phyloP scores from a whole-genome alignment of 805 yeast genomes.

The Yarrowia porcina region DNA sequence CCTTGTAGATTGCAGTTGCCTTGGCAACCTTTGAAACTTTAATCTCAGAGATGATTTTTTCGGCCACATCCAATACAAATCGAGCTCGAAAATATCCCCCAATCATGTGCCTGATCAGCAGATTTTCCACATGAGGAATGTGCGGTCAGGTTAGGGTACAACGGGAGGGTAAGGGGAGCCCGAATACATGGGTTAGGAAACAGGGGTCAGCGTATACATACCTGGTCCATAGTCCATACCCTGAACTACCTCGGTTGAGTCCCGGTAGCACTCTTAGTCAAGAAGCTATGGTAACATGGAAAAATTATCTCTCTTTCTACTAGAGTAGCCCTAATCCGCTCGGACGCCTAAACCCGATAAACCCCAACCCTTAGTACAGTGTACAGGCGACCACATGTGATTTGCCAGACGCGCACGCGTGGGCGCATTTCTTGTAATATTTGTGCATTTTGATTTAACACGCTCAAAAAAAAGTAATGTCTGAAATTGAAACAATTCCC shows the following conservation, averaged over 20 bases:
- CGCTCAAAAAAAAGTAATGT: background rate
- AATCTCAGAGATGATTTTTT: background rate
- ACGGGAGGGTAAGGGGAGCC: background rate
- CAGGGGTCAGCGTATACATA: too few species aligned
- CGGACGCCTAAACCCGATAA: too few species aligned
- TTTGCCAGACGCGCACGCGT: background rate
- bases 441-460: background rate
- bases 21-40: background rate
- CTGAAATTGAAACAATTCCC: background rate
- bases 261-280: too few species aligned
- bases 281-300: too few species aligned
- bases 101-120: slow-evolving; percentile 12
- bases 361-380: background rate
- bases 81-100: background rate
- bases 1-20: background rate
- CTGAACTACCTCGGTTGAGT: too few species aligned
- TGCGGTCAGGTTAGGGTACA: background rate
- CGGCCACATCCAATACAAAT: too few species aligned
- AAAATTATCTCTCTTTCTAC: too few species aligned
- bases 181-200: too few species aligned
- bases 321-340: too few species aligned
- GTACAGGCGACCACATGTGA: slow-evolving; percentile 3
- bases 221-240: too few species aligned
- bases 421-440: background rate
- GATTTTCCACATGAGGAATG: background rate